Evolutionary conservation across 805 yeast species (phyloP).

Genomic region (Lachancea fermentati): DNA sequence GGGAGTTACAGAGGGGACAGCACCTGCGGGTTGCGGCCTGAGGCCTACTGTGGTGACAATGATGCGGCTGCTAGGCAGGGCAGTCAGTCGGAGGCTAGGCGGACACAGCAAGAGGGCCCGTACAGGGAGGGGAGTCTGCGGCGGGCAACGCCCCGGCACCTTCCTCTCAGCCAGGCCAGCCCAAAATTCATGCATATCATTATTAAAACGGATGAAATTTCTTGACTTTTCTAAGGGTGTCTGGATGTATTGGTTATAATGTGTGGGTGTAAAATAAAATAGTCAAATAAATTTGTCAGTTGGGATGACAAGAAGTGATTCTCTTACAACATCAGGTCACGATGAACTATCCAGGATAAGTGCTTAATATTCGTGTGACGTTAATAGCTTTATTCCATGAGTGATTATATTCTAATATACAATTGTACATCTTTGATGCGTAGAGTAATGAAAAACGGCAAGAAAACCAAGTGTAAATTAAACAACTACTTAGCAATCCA

Average conservation of each 20-base stretch:
- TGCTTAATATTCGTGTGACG: too few species aligned
- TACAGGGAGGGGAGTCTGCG: neutral
- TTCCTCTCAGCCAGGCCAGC: too few species aligned
- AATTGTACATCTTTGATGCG: too few species aligned
- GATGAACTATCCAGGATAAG: too few species aligned
- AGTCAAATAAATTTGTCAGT: neutral
- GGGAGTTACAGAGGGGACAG: neutral
- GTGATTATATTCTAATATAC: too few species aligned
- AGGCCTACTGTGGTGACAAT: too few species aligned
- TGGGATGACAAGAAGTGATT: neutral
- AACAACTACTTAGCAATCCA: neutral
- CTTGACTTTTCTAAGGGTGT: neutral
- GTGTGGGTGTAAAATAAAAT: too few species aligned
- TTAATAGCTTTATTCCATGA: too few species aligned
- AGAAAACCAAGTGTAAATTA: neutral
- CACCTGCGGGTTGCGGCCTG: conserved; percentile 1
- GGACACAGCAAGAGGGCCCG: neutral
- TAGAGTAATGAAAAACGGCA: neutral
- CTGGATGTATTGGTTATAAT: too few species aligned
- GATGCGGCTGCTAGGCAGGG: conserved; percentile 3
- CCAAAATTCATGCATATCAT: too few species aligned
- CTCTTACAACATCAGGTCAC: too few species aligned
- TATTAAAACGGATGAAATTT: neutral
- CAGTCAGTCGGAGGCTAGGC: neutral
- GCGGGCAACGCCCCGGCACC: too few species aligned